phyloP scores from a whole-genome alignment of 805 yeast genomes.

The Debaryomyces hansenii region DNA sequence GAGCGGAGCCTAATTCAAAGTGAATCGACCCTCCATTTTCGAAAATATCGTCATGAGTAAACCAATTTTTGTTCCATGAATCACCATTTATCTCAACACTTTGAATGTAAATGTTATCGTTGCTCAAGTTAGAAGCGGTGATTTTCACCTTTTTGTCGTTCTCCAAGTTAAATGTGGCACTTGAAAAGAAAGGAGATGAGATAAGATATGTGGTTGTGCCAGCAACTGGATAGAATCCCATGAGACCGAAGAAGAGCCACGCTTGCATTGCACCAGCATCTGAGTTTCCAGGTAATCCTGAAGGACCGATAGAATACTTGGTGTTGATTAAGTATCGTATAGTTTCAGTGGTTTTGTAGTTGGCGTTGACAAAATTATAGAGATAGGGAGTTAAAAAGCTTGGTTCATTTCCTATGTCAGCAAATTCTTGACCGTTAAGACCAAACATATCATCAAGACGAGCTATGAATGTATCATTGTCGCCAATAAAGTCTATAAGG shows the following conservation, averaged over 20 bases:
- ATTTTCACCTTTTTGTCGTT: conserved; percentile 22
- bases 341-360: conserved; percentile 27
- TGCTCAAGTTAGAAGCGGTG: conserved; percentile 20
- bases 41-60: conserved; percentile 29
- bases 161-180: conserved; percentile 20
- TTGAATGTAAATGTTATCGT: conserved; percentile 25
- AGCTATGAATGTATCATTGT: conserved; percentile 19
- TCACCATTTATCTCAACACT: conserved; percentile 29
- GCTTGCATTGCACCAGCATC: conserved; percentile 42
- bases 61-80: conserved; percentile 26
- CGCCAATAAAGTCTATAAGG: conserved; percentile 24
- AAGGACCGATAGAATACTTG: conserved; percentile 22
- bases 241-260: conserved; percentile 32
- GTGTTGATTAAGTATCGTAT: conserved; percentile 25
- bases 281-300: conserved; percentile 37
- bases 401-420: conserved; percentile 39
- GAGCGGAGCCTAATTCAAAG: conserved; percentile 15
- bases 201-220: conserved; percentile 34
- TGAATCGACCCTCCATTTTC: conserved; percentile 22
- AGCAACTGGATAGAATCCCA: conserved; percentile 36
- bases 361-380: conserved; percentile 29
- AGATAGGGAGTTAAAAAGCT: conserved; percentile 35
- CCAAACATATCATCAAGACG: conserved; percentile 37
- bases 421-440: conserved; percentile 24
- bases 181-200: conserved; percentile 27